Conservation (phyloP, 2,329 filamentous ascomycete genomes). For the Teratosphaeria gauchensis region DNA sequence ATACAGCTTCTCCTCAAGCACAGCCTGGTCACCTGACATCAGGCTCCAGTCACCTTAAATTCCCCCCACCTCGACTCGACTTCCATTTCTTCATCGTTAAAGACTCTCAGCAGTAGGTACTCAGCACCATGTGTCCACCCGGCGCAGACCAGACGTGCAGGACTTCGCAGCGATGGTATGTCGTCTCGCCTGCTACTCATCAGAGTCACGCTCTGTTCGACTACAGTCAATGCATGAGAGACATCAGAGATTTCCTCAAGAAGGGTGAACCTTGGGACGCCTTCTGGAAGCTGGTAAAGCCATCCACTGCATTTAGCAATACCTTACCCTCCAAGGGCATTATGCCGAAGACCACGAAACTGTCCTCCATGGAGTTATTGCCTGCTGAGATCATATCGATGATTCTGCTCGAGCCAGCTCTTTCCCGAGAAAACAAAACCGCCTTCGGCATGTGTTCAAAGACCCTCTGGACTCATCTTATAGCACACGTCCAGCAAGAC, state of each 20-base stretch:
- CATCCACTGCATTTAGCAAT: neutral
- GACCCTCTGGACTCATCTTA: conserved; percentile 4
- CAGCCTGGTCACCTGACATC: neutral
- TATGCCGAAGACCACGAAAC: neutral
- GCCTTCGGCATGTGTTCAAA: conserved; percentile 4
- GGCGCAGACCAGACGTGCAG: neutral
- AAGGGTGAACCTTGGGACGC: neutral
- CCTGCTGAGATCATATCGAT: conserved; percentile 1
- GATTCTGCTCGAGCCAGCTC: neutral
- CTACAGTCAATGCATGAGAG: neutral
- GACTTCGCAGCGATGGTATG: neutral
- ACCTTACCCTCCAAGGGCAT: neutral
- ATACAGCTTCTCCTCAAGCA: neutral
- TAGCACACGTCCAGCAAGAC: conserved; percentile 2
- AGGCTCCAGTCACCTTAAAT: too few relatives aligned
- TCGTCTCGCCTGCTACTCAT: neutral
- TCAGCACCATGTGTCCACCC: neutral
- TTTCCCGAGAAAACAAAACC: neutral
- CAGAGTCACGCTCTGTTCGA: neutral
- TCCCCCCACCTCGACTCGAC: too few relatives aligned
- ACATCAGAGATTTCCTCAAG: neutral
- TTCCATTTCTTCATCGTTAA: too few relatives aligned
- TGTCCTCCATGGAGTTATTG: conserved; percentile 4
- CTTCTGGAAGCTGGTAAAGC: neutral
- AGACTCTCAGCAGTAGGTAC: too few relatives aligned